These are phyloP conservation scores for Trametes meyenii DNA, from an alignment of 768 basidiomycete genomes.

Conservation along the genomic window DNA sequence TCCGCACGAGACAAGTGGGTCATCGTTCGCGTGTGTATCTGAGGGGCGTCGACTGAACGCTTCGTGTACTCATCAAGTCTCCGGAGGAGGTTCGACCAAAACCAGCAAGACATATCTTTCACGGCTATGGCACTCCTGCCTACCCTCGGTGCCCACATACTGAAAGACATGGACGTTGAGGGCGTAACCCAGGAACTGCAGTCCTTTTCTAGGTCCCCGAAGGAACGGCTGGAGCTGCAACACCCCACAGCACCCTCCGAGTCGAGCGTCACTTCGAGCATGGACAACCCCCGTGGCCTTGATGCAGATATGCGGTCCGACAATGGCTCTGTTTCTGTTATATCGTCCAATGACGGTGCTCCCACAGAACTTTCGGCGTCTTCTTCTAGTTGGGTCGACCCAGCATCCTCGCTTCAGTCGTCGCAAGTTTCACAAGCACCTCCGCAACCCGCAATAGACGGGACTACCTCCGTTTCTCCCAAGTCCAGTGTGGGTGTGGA, in stretches of 20 bases:
- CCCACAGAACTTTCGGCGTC: conserved; percentile 38
- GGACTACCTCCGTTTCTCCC: conserved; percentile 9
- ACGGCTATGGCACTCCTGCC: conserved; percentile 73
- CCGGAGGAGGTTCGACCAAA: conserved; percentile 71
- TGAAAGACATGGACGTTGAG: conserved; percentile 80
- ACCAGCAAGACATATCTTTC: conserved; percentile 76
- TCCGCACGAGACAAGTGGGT: conserved; percentile 73
- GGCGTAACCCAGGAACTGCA: conserved; percentile 60
- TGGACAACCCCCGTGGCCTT: conserved; percentile 36
- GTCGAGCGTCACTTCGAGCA: conserved; percentile 39
- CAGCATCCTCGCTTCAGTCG: conserved; percentile 33
- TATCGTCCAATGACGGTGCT: conserved; percentile 44
- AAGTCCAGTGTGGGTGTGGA: conserved; percentile 16
- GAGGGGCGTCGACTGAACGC: background rate
- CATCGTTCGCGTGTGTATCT: conserved; percentile 2
- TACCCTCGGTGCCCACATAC: conserved; percentile 63
- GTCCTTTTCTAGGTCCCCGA: conserved; percentile 42
- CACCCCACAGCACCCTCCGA: conserved; percentile 24
- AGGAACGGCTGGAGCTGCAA: conserved; percentile 15
- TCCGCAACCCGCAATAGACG: background rate
- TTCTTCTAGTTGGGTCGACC: conserved; percentile 48
- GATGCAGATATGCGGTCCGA: conserved; percentile 47
- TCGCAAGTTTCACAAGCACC: conserved; percentile 23
- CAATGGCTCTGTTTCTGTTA: conserved; percentile 43
- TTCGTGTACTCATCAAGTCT: conserved; percentile 47